A percentile compares a stretch with the other conserved stretches of the same genome.
These are phyloP conservation scores for Phytophthora ramorum DNA, from an alignment of 352 stramenopile genomes.

Conservation along the genomic window DNA sequence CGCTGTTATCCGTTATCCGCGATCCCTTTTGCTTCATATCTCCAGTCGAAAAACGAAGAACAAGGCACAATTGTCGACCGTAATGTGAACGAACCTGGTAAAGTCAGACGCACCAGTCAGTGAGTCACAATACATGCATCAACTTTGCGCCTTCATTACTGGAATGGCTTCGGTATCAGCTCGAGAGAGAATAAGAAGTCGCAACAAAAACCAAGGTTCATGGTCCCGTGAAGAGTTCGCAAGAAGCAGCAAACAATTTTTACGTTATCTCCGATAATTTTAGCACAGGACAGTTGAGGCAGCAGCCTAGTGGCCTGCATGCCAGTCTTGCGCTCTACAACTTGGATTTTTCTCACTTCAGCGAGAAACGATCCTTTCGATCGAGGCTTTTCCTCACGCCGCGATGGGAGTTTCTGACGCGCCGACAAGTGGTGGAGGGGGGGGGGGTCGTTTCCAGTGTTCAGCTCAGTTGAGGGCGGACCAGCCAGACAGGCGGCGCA, in stretches of 20 bases:
- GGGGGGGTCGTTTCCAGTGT: constrained; percentile 19
- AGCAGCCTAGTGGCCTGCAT: neutral
- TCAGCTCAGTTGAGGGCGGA: constrained; percentile 27
- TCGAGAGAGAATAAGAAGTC: neutral
- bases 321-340: neutral
- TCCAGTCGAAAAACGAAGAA: constrained; percentile 13
- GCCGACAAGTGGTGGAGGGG: constrained; percentile 13
- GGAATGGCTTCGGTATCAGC: constrained; percentile 18
- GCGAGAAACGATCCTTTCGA: constrained; percentile 34
- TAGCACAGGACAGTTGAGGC: neutral
- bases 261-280: constrained; percentile 3
- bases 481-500: constrained; percentile 6
- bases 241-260: neutral
- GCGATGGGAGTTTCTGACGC: constrained; percentile 25
- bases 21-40: neutral
- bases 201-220: neutral
- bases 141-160: neutral
- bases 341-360: constrained; percentile 13
- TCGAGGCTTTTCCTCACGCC: constrained; percentile 22
- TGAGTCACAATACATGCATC: neutral
- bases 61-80: neutral
- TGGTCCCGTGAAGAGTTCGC: neutral
- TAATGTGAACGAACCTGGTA: neutral
- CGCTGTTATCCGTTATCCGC: neutral
- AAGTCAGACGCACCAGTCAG: constrained; percentile 12